Evolutionary conservation across 2,329 filamentous ascomycete species (phyloP), one percentile per base, ranked within the genome.

Genomic region (Cladosporium sp.): DNA sequence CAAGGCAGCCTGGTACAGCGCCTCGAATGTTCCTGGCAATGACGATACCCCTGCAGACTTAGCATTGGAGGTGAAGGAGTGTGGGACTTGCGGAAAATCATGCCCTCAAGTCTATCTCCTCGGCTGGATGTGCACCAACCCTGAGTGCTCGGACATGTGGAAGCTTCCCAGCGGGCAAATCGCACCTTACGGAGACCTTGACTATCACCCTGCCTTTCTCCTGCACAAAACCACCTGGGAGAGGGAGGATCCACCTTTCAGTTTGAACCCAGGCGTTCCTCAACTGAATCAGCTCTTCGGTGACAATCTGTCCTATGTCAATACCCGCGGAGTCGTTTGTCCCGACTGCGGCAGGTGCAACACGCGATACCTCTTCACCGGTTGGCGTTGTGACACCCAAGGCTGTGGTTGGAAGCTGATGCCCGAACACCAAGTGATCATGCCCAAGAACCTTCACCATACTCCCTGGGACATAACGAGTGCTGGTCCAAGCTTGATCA

Each of bases 251-350:
- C 63, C 56, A 27, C 69, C 65, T 8, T 72, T 68, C 46, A 65
- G 61, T 4, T 60, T 77, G 3, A 59, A 74, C 7, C 69, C 68
- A 0, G 60, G 71, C 7, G 53, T 73, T 0, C 65, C 72, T 8
- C 59, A 67, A 1, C 56, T 65, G 0, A 67, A 69, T 12, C 63
- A 68, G 0, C 59, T 69, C 4, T 57, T 67, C 1, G 72, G 72
- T 3, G 69, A 74, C 49, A 75, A 78, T 3, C 75, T 77, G 0
- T 74, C 78, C 9, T 67, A 70, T 2, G 64, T 71, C 7, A 80
- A 77, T 50, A 84, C 80, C 59, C 71, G 72, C 43, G 86, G 85
- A 0, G 78, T 88, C 40, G 78, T 85, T 2, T 91, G 86, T 57
- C 81, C 80, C 0, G 52, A 67, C 1, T 90, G 86, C 55, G 69